Percentiles rank a stretch among this genome's conserved stretches.
Evolutionary conservation across 345 rosid species (phyloP).

Genomic region (Melaleuca quinquenervia): DNA sequence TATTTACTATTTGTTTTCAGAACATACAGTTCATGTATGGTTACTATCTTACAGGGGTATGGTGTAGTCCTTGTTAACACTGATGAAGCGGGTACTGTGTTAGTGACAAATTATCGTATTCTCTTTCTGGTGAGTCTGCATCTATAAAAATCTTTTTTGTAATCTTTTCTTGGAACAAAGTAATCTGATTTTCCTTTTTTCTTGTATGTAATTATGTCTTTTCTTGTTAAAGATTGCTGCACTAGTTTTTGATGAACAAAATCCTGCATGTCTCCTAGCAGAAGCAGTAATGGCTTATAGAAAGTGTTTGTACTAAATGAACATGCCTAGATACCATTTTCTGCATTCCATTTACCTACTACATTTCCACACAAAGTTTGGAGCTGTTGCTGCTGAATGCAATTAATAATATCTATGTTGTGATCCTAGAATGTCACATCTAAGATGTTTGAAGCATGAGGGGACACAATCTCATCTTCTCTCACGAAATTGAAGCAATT

Average conservation of each 20-base stretch:
- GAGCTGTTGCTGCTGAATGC: neutral
- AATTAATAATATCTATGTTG: neutral
- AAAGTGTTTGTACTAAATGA: neutral
- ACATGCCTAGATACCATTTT: neutral
- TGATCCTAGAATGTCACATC: neutral
- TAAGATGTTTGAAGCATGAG: neutral
- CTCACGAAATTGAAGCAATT: neutral
- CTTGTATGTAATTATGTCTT: neutral
- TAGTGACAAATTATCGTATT: slow-evolving; percentile 87
- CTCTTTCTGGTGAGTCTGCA: slow-evolving; percentile 68
- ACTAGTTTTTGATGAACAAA: neutral
- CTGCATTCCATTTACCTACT: neutral
- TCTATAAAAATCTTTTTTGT: neutral
- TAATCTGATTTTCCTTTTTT: too few species aligned
- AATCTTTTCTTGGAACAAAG: neutral
- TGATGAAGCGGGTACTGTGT: slow-evolving; percentile 70
- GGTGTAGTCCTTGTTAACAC: slow-evolving; percentile 88
- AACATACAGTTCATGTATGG: neutral
- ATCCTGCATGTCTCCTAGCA: neutral
- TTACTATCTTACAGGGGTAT: slow-evolving; percentile 40
- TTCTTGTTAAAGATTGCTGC: neutral
- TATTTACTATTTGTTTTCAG: neutral
- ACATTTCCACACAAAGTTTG: neutral
- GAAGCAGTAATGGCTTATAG: neutral
- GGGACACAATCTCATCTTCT: neutral